Percentiles rank a stretch among this genome's conserved stretches.
Conservation (phyloP, 2,329 filamentous ascomycete genomes). For the Colletotrichum theobromicola region DNA sequence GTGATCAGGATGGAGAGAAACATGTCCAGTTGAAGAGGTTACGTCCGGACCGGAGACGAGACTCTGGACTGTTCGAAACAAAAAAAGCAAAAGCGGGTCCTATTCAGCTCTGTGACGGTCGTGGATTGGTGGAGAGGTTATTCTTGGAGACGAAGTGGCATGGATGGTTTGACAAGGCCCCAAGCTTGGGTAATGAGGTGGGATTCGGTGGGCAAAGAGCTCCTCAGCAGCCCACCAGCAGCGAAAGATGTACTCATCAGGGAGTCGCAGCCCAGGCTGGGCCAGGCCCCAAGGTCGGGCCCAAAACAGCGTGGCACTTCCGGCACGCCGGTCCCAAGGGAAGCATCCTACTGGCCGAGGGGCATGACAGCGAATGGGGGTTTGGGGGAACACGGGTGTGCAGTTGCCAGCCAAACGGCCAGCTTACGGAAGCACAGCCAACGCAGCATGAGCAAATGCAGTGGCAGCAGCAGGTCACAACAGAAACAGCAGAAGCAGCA, state of each 20-base stretch:
- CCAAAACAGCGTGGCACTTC: conserved; percentile 12
- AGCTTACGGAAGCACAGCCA: conserved; percentile 9
- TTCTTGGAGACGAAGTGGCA: neutral
- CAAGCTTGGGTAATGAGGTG: neutral
- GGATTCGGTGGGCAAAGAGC: neutral
- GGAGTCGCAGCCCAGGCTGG: neutral
- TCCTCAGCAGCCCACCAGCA: neutral
- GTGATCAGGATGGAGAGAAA: neutral
- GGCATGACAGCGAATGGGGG: neutral
- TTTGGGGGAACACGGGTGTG: neutral
- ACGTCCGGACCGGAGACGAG: neutral
- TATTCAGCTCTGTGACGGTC: neutral
- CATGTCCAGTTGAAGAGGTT: neutral
- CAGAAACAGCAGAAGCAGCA: neutral
- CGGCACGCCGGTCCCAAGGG: neutral
- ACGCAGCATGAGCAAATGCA: conserved; percentile 3
- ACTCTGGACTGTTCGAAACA: conserved; percentile 1
- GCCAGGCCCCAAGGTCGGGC: neutral
- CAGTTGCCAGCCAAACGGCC: neutral
- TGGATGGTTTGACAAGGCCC: neutral
- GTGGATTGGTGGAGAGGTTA: conserved; percentile 10
- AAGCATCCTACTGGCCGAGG: conserved; percentile 14
- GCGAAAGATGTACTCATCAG: neutral
- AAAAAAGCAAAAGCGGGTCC: neutral
- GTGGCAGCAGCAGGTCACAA: neutral